Conservation (phyloP, 352 stramenopile species). For the Phytopythium boreale region DNA sequence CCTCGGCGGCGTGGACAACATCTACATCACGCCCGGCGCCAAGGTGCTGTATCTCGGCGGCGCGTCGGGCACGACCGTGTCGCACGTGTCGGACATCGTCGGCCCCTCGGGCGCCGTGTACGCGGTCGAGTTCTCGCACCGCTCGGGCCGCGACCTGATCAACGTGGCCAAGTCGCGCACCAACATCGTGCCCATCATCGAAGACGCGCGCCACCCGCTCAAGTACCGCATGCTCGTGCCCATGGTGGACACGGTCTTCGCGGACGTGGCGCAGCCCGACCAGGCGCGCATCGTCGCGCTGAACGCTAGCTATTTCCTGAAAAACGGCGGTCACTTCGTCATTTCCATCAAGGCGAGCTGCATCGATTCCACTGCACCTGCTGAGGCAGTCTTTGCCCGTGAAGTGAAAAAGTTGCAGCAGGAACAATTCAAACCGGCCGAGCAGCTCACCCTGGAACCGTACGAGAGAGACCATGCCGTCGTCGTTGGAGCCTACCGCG, state of each 20-base stretch:
- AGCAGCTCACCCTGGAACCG: constrained; percentile 99
- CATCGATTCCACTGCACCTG: constrained; percentile 98
- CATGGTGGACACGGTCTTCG: constrained; percentile 99
- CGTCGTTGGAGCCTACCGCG: constrained; percentile 96
- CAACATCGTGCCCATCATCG: constrained; percentile 99
- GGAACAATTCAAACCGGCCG: constrained; percentile 98
- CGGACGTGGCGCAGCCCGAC: constrained; percentile 99
- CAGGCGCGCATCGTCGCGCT: constrained; percentile 99
- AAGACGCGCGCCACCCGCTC: constrained; percentile 96
- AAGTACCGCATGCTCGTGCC: constrained; percentile 99
- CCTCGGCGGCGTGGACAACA: constrained; percentile 97
- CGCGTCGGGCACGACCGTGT: constrained; percentile 98
- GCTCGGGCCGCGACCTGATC: constrained; percentile 97
- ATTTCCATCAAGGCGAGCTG: constrained; percentile 99
- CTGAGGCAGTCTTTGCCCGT: constrained; percentile 97
- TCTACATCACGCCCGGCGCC: constrained; percentile 96
- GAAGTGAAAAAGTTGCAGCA: constrained; percentile 98
- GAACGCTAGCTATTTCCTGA: constrained; percentile 99
- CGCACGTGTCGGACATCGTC: constrained; percentile 99
- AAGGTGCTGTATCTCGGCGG: constrained; percentile 99
- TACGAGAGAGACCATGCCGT: constrained; percentile 99
- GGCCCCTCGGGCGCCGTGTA: constrained; percentile 97
- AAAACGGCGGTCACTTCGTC: constrained; percentile 99
- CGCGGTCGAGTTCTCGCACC: constrained; percentile 99
- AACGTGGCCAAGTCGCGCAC: constrained; percentile 99